Conservation (phyloP, 2,329 filamentous ascomycete genomes). For the Xylariales sp. region DNA sequence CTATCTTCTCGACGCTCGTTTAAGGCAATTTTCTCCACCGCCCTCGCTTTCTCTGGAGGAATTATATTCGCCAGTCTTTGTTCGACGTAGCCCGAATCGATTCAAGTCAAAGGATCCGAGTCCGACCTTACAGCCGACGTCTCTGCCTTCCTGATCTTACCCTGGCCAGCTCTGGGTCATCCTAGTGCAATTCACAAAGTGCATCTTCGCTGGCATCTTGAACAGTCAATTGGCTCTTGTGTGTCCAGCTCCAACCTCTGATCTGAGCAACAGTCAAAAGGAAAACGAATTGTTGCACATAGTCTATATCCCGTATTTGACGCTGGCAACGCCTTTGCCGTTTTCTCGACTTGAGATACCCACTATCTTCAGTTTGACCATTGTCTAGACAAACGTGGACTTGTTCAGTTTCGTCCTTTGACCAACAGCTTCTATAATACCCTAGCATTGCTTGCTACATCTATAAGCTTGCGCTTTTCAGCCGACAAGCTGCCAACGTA, state of each 20-base stretch:
- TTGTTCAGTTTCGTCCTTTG: constrained; percentile 20
- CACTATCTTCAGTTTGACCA: constrained; percentile 21
- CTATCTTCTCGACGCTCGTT: constrained; percentile 26
- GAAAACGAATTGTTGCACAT: constrained; percentile 20
- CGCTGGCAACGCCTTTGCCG: constrained; percentile 15
- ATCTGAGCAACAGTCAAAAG: no score
- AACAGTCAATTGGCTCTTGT: neutral
- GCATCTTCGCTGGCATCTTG: constrained; percentile 4
- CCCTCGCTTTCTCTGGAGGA: constrained; percentile 26
- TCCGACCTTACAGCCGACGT: constrained; percentile 8
- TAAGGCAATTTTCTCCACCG: constrained; percentile 20
- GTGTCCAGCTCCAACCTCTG: no score
- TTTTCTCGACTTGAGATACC: constrained; percentile 21
- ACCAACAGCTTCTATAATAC: constrained; percentile 27
- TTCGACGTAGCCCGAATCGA: constrained; percentile 22
- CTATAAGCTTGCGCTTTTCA: constrained; percentile 17
- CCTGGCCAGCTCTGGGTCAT: constrained; percentile 19
- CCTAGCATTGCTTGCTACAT: constrained; percentile 20
- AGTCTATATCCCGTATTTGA: constrained; percentile 20
- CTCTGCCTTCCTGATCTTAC: constrained; percentile 11
- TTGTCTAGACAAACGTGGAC: constrained; percentile 20
- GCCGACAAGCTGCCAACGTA: constrained; percentile 17
- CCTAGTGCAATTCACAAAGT: constrained; percentile 14
- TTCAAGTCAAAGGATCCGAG: constrained; percentile 18
- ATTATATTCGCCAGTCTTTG: constrained; percentile 23